Evolutionary conservation across 805 yeast genomes (phyloP).

Genomic region (Kuraishia ogatae): DNA sequence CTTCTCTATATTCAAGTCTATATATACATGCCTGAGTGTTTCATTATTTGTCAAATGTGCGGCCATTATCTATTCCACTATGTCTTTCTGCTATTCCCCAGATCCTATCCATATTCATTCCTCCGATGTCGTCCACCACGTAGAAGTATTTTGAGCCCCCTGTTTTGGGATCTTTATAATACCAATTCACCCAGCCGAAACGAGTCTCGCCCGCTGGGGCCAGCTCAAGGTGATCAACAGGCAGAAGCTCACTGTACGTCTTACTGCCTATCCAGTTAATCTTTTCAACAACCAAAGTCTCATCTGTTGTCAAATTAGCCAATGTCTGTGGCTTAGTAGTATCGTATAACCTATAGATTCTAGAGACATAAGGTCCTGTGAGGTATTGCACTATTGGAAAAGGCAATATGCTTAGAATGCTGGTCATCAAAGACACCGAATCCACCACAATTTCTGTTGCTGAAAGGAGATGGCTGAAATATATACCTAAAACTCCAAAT

Average conservation of each 20-base stretch:
- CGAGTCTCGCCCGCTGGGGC: constrained; percentile 22
- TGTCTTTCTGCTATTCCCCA: constrained; percentile 77
- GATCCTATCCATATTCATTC: constrained; percentile 73
- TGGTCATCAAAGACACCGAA: constrained; percentile 31
- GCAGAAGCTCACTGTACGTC: constrained; percentile 53
- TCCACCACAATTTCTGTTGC: constrained; percentile 47
- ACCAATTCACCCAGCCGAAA: constrained; percentile 42
- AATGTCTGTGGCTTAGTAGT: constrained; percentile 54
- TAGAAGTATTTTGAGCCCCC: constrained; percentile 35
- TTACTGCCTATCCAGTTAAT: constrained; percentile 59
- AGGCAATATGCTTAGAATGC: constrained; percentile 39
- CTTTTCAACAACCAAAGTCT: constrained; percentile 59
- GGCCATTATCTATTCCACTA: constrained; percentile 59
- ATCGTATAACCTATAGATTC: constrained; percentile 65
- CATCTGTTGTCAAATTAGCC: constrained; percentile 52
- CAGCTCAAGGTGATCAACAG: constrained; percentile 36
- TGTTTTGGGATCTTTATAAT: constrained; percentile 27
- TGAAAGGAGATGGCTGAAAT: constrained; percentile 51
- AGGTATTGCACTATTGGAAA: constrained; percentile 48
- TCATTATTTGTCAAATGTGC: constrained; percentile 26
- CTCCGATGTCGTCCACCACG: constrained; percentile 70
- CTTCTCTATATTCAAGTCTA: background rate
- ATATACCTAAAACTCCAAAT: constrained; percentile 49
- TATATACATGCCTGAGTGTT: background rate
- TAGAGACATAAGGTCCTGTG: constrained; percentile 58